Evolutionary conservation across 108 stramenopile species (phyloP), one percentile per base, ranked within the genome.

Genomic region (Skeletonema tropicum): DNA sequence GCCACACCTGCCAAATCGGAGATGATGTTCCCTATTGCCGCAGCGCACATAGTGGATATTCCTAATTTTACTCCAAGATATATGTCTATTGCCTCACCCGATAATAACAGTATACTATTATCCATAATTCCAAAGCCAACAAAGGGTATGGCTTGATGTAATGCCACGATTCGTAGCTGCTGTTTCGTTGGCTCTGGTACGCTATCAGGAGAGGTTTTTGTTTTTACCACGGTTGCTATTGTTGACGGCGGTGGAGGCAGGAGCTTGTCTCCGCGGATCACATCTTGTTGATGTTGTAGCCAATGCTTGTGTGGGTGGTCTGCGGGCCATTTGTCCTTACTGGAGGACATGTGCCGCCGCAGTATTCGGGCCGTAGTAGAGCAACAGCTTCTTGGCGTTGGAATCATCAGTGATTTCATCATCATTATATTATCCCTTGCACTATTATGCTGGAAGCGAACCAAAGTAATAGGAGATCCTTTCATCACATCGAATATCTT

Each of bases 81-180:
- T 3, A 79, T 84, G 81, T 99, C 98, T 79, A 99, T 98, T 32
- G 91, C 84, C 71, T 98, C 98, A 17, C 98, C 98, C 6, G 97
- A 95, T 36, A 96, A 69, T 48, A 99, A 88, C 80, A 99, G 86
- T 45, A 99, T 92, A 21, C 91, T 75, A 74, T 98, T 99, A 80
- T 99, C 98, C 94, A 97, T 96, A 26, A 99, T 88, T 12, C 98
- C 98, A 78, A 98, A 98, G 9, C 94, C 96, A 19, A 97, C 71
- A 66, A 97, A 97, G 3, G 96, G 94, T 49, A 93, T 86, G 55
- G 83, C 76, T 57, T 85, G 85, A 45, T 76, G 79, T 9, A 95
- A 52, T n/a, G 88, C 88, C 6, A 92, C 80, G 30, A 84, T 46
- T n/a, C 74, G 61, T 48, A 95, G 74, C 12, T 91, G 70, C 41